Evolutionary conservation across 257 asterid species (phyloP).

Genomic region (Solanum medicagineum): DNA sequence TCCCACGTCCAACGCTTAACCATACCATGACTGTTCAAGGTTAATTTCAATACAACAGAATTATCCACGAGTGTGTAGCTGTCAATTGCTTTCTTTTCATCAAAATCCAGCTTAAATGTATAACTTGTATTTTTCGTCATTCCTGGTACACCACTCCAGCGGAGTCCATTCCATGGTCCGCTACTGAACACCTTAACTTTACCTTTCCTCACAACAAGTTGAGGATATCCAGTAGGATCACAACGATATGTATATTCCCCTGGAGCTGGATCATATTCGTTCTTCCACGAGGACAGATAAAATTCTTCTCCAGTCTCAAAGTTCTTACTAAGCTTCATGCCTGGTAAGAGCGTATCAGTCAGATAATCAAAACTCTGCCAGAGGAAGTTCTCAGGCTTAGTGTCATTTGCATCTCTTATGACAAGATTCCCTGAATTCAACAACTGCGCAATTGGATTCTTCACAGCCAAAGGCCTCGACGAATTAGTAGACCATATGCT

Average conservation of each 20-base stretch:
- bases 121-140: neutral
- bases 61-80: neutral
- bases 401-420: conserved; percentile 17
- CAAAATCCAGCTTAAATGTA: neutral
- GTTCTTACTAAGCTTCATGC: conserved; percentile 17
- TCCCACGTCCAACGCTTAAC: conserved; percentile 1
- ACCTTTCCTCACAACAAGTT: neutral
- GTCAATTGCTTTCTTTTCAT: neutral
- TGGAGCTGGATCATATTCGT: neutral
- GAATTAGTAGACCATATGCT: neutral
- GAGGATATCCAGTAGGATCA: neutral
- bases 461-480: neutral
- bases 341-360: conserved; percentile 10
- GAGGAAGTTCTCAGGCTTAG: neutral
- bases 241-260: neutral
- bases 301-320: neutral
- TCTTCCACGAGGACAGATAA: neutral
- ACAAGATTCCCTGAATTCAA: neutral
- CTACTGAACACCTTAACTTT: neutral
- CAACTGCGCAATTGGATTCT: neutral
- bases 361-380: conserved; percentile 29
- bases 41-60: neutral
- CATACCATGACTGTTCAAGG: neutral
- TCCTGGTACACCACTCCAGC: neutral
- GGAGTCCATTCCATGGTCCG: conserved; percentile 4